Conservation (phyloP, 2,329 filamentous ascomycete genomes). For the Fusarium subtropicale region DNA sequence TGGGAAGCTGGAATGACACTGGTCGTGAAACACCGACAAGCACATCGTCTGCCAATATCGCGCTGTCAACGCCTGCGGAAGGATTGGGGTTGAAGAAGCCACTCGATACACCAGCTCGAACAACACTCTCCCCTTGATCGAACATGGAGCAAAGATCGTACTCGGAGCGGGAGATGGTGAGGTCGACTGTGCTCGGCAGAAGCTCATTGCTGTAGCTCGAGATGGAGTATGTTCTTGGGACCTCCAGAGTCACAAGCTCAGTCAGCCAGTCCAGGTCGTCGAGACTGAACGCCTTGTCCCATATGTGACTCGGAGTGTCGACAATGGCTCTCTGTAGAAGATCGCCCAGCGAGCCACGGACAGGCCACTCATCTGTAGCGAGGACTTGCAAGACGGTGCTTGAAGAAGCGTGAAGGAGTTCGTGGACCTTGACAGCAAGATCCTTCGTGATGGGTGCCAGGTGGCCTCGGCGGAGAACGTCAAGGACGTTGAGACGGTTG, state of each 20-base stretch:
- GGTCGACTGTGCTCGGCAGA: constrained; percentile 62
- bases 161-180: constrained; percentile 64
- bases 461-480: constrained; percentile 64
- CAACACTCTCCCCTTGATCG: constrained; percentile 48
- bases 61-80: constrained; percentile 50
- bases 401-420: constrained; percentile 62
- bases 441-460: constrained; percentile 64
- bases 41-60: constrained; percentile 57
- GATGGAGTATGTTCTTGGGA: constrained; percentile 66
- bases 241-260: constrained; percentile 61
- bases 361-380: constrained; percentile 63
- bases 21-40: constrained; percentile 65
- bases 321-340: constrained; percentile 61
- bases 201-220: constrained; percentile 63
- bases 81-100: constrained; percentile 63
- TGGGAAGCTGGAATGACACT: constrained; percentile 63
- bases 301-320: constrained; percentile 61
- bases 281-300: constrained; percentile 63
- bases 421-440: constrained; percentile 61
- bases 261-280: constrained; percentile 59
- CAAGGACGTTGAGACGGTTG: constrained; percentile 56
- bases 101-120: constrained; percentile 62
- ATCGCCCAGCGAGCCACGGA: constrained; percentile 63
- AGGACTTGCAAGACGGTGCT: constrained; percentile 62
- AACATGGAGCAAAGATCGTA: constrained; percentile 61